Evolutionary conservation across 1,139 yeast species (phyloP).

Genomic region (Scheffersomyces segobiensis): DNA sequence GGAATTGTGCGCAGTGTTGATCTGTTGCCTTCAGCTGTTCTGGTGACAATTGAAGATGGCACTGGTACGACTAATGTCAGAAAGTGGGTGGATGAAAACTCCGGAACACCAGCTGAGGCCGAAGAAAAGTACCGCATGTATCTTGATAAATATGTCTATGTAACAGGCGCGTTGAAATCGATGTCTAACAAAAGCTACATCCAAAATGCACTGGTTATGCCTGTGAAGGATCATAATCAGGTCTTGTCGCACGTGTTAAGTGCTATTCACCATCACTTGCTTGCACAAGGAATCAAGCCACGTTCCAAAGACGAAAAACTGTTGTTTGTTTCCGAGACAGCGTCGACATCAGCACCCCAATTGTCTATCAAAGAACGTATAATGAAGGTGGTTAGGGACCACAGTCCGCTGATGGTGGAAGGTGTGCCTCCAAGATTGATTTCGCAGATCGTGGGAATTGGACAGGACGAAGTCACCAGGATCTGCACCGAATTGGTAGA

Average conservation of each 20-base stretch:
- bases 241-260: conserved; percentile 74
- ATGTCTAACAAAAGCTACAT: conserved; percentile 67
- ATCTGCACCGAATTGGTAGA: conserved; percentile 58
- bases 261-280: conserved; percentile 64
- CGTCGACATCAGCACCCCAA: conserved; percentile 10
- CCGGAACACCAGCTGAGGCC: conserved; percentile 29
- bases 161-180: conserved; percentile 71
- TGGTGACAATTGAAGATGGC: conserved; percentile 76
- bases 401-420: conserved; percentile 62
- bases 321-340: conserved; percentile 17
- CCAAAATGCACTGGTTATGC: conserved; percentile 62
- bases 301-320: conserved; percentile 6
- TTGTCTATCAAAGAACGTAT: conserved; percentile 42
- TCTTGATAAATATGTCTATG: conserved; percentile 57
- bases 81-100: conserved; percentile 64
- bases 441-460: conserved; percentile 54
- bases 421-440: conserved; percentile 70
- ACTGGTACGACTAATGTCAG: conserved; percentile 75
- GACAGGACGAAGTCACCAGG: conserved; percentile 47
- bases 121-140: conserved; percentile 33
- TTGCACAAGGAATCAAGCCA: conserved; percentile 43
- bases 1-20: conserved; percentile 66
- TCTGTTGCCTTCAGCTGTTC: conserved; percentile 54
- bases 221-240: conserved; percentile 69
- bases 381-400: conserved; percentile 48